Percentiles rank a stretch among this genome's conserved stretches.
Conservation (phyloP, 768 basidiomycete species). For the Brasilioporus rufonigricans region DNA sequence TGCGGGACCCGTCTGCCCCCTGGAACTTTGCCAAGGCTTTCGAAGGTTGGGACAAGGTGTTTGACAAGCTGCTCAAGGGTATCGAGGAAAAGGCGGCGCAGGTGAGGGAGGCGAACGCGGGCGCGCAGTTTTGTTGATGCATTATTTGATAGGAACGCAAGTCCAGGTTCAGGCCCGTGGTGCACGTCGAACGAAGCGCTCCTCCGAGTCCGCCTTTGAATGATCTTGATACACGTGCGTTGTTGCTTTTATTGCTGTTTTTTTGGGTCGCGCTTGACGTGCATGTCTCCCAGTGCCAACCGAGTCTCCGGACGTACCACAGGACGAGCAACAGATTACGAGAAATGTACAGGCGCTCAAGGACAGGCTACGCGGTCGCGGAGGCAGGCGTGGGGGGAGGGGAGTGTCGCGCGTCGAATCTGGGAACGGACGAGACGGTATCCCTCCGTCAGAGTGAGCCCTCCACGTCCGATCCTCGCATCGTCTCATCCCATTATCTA, state of each 20-base stretch:
- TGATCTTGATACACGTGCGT: constrained; percentile 57
- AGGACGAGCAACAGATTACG: constrained; percentile 88
- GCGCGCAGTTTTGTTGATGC: neutral
- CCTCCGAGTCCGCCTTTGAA: constrained; percentile 49
- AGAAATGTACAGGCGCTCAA: constrained; percentile 91
- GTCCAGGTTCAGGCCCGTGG: constrained; percentile 49
- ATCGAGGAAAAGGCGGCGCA: constrained; percentile 75
- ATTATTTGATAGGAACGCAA: constrained; percentile 66
- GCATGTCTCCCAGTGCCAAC: constrained; percentile 39
- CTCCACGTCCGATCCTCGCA: neutral
- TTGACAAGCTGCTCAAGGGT: constrained; percentile 70
- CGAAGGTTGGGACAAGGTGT: constrained; percentile 77
- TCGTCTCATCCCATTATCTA: constrained; percentile 36
- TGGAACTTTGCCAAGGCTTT: constrained; percentile 75
- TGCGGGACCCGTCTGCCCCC: constrained; percentile 36
- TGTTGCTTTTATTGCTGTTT: neutral
- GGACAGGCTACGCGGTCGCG: constrained; percentile 74
- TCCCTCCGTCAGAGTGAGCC: constrained; percentile 69
- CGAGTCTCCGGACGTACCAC: constrained; percentile 47
- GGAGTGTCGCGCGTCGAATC: constrained; percentile 46
- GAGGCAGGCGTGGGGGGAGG: constrained; percentile 56
- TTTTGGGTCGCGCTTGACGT: neutral
- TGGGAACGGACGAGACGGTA: constrained; percentile 59
- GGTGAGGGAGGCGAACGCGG: constrained; percentile 36
- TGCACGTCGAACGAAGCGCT: constrained; percentile 36